Percentiles rank a stretch among this genome's conserved stretches.
Evolutionary conservation across 192 early-diverging fungal species (phyloP).

Genomic region (Lobosporangium transversale): DNA sequence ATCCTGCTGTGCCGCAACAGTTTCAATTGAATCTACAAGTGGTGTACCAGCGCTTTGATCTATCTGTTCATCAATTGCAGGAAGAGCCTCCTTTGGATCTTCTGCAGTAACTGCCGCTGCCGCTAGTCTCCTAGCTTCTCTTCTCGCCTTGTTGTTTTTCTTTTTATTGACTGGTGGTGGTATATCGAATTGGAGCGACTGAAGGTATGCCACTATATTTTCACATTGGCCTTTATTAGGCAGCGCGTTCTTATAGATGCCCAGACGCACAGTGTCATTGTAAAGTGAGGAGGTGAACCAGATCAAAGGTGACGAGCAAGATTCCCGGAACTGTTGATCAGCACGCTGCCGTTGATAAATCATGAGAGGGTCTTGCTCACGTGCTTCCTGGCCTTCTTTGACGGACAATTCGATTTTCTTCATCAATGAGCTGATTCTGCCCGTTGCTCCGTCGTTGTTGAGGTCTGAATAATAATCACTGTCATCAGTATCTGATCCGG

Average conservation of each 20-base stretch:
- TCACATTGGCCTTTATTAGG: conserved; percentile 34
- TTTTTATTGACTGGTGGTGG: conserved; percentile 15
- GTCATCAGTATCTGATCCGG: conserved; percentile 57
- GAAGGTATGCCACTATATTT: conserved; percentile 25
- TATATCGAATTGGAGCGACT: conserved; percentile 16
- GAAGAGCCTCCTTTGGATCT: too few species aligned
- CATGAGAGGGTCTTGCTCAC: conserved; percentile 32
- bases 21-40: neutral
- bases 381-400: conserved; percentile 19
- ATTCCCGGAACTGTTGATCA: conserved; percentile 40
- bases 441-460: neutral
- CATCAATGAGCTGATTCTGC: conserved; percentile 31
- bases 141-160: conserved; percentile 25
- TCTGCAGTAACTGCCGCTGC: neutral
- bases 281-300: conserved; percentile 55
- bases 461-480: conserved; percentile 13
- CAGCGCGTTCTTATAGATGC: conserved; percentile 56
- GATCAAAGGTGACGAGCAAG: conserved; percentile 34
- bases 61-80: too few species aligned
- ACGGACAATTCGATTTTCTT: conserved; percentile 47
- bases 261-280: conserved; percentile 47
- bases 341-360: conserved; percentile 25
- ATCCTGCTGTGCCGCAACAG: neutral
- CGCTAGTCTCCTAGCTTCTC: conserved; percentile 19
- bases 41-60: neutral